Evolutionary conservation across 73 alveolate species (phyloP), one percentile per base, ranked within the genome.

Genomic region (Breviolum minutum): DNA sequence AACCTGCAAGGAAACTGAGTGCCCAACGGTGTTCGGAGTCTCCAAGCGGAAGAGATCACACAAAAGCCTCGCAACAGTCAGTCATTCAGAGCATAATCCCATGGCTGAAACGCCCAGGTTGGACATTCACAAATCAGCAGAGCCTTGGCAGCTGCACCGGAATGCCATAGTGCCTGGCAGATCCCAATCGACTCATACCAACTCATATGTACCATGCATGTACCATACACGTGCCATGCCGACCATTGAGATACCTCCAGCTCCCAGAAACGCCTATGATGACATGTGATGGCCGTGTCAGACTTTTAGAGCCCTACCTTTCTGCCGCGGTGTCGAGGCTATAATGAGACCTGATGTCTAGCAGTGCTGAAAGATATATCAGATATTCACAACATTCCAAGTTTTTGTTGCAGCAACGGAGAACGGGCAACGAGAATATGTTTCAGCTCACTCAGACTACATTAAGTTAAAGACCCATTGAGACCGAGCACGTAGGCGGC

Each of bases 401-500:
- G 54, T 2, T 40, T 0, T 40, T 40, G 54, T 40, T 40, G 54
- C 54, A 40, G 5, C 5, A 12, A 20, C 40, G 2, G 5, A 71
- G 81, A 12, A 12, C 40, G 19, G 40, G 19, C 81, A n/a, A 8
- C 10, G 8, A 16, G 30, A 30, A 17, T n/a, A 30, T 11, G 40
- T 71, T 71, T 71, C 40, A 71, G 81, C 29, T 8, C 81, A 16
- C 19, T 71, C 86, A 16, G 63, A 27, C 27, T 40, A 29, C 29
- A 61, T 62, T 61, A n/a, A 61, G 76, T 2, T 29, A 8, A 60
- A 11, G 60, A 63, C 98, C 98, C 98, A 62, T 92, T 92, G 61
- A 92, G 74, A 64, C 98, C 98, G 68, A 92, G 98, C 74, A 92
- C 98, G 27, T 74, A 92, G 60, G 98, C 98, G 22, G 98, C 98